phyloP scores from a whole-genome alignment of 2,329 filamentous ascomycete species.

The Exutisphaerella laricina region DNA sequence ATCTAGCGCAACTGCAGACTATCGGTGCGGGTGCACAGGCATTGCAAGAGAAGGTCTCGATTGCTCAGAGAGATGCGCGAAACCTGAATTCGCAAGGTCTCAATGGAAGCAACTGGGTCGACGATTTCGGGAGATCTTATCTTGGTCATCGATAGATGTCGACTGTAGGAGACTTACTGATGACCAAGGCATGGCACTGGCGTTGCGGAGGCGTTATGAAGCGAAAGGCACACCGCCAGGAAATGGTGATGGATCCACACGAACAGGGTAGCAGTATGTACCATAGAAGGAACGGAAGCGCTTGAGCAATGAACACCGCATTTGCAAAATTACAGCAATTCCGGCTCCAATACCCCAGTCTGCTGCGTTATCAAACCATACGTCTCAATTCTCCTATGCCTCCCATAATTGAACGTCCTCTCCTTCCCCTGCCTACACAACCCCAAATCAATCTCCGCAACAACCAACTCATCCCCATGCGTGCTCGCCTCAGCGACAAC shows the following conservation, averaged over 20 bases:
- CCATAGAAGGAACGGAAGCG: conserved; percentile 2
- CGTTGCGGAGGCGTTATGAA: conserved; percentile 3
- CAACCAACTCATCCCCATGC: conserved; percentile 47
- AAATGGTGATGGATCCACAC: too few species aligned
- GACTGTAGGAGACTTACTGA: too few species aligned
- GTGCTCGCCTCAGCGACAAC: conserved; percentile 48
- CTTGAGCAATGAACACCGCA: not conserved
- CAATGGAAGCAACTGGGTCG: conserved; percentile 61
- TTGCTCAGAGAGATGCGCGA: conserved; percentile 73
- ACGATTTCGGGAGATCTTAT: conserved; percentile 88
- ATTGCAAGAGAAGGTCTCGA: conserved; percentile 73
- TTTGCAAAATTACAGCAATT: conserved; percentile 23
- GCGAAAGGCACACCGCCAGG: not conserved
- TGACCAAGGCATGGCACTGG: not conserved
- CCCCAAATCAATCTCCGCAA: conserved; percentile 47
- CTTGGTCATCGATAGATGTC: conserved; percentile 57
- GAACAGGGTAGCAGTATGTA: too few species aligned
- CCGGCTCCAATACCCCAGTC: conserved; percentile 38
- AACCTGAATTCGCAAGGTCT: conserved; percentile 43
- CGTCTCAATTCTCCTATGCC: conserved; percentile 42
- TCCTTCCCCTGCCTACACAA: conserved; percentile 46
- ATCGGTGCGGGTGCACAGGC: conserved; percentile 82
- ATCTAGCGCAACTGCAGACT: conserved; percentile 85
- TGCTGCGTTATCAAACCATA: conserved; percentile 40
- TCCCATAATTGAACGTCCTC: conserved; percentile 43